Base-by-base conservation (phyloP, 352 stramenopile species). In the Paralagenidium karlingii region DNA sequence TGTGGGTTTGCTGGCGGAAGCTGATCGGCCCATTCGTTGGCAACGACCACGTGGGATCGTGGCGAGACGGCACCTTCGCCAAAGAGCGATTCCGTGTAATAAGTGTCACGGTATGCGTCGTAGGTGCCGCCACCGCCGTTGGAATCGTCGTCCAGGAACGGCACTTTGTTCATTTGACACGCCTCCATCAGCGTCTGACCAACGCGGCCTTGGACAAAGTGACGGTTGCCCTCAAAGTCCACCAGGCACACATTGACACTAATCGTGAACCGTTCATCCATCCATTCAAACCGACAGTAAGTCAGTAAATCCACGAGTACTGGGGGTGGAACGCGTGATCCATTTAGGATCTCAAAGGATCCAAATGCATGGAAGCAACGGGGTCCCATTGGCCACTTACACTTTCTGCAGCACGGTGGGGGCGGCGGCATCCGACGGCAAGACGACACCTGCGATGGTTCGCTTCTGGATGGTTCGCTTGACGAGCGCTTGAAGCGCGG, bases 41-140 rank as follows among this genome's bases (percentile, higher is more conserved):
- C 75, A 38, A 93, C 58, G 33, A 93, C 68, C 6, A 93, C 75
- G 55, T 93, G 80, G 45, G 80, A 93, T 55, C 84, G 76, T 18
- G 77, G 68, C 28, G 77, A 91, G 41, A 63, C 58, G 10, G 74
- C 36, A 63, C 58, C 79, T 58, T 93, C 80, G 38, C 80, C 80
- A 38, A 93, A 93, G 47, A 93, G 76, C 45, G 56, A 83, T 60
- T 93, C 80, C 8, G 77, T 90, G 66, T 89, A 93, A 46, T 75
- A 89, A 43, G 84, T 68, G 36, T 59, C 37, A 41, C 76, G 80
- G 37, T 58, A 47, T 38, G 67, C 71, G 55, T 73, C 66, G 62
- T 77, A 67, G 30, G 45, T 18, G 49, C 75, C 80, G 33, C 80
- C 80, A 44, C 77, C 80, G 50, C 77, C 77, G 43, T 75, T 68